Evolutionary conservation across 1,284 basidiomycete species (phyloP), one percentile per base, ranked within the genome.

Genomic region (Ustilago trichophora): DNA sequence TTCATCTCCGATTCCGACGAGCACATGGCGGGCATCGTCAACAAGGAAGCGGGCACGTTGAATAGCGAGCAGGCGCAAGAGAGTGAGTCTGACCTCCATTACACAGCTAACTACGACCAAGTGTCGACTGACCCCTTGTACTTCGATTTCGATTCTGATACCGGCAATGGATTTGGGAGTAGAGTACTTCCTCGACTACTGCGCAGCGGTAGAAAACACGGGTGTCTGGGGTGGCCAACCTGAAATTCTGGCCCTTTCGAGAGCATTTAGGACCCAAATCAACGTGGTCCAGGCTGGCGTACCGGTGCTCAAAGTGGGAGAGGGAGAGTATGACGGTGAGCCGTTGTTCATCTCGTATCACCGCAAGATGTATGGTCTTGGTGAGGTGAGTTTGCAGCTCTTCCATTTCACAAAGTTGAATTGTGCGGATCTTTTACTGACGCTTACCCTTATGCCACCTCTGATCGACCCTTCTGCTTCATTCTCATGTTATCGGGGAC

Each of bases 141-240:
- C n/a, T n/a, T n/a, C n/a, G n/a, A n/a, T n/a, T 16, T 21, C n/a
- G 16, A 7, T 34, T 22, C 31, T 6, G 9, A 9, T 9, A 4
- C 27, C 27, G 7, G 8, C 27, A 29, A 10, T 9, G 15, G 21
- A 3, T 25, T 26, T n/a, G 13, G 21, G 21, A 13, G 8, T 12
- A 73, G 82, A 83, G 34, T 86, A 90, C 77, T 96, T 91, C 75
- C 82, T 87, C 43, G 83, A 85, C 62, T 98, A 98, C 82, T 97
- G 93, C 81, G 83, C 85, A 59, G 85, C 86, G 10, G 88, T 99
- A 18, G 88, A 89, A 43, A 86, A 89, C 75, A 95, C 93, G 9
- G 91, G 88, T 9, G 87, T 89, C 27, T 98, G 96, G 96, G 96
- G 96, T 40, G 96, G 96, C 32, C 93, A 98, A 83, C 94, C 93